phyloP scores from a whole-genome alignment of 441 rosid genomes.

The Dalechampia spathulata region DNA sequence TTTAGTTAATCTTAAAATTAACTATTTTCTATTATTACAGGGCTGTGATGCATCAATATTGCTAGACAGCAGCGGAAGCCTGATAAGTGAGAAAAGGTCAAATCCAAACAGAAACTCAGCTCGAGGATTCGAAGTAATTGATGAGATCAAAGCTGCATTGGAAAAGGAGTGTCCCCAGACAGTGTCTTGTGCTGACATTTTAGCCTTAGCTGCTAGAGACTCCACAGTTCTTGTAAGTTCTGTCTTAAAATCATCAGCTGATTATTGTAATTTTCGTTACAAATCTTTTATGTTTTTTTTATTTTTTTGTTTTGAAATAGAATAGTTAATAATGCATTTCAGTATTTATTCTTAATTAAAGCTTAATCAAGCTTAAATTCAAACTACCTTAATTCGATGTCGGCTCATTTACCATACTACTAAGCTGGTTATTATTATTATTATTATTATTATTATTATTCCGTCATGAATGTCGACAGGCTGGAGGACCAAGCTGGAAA shows the following conservation, averaged over 20 bases:
- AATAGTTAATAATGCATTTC: too few relatives aligned
- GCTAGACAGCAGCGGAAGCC: constrained; percentile 51
- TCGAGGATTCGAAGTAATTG: constrained; percentile 85
- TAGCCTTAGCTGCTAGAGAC: constrained; percentile 82
- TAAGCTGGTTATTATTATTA: too few relatives aligned
- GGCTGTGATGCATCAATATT: constrained; percentile 86
- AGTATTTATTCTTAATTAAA: too few relatives aligned
- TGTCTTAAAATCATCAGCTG: background rate
- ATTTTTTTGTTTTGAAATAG: too few relatives aligned
- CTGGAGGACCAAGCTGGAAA: constrained; percentile 88
- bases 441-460: too few relatives aligned
- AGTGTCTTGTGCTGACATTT: constrained; percentile 78
- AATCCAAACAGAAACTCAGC: constrained; percentile 68
- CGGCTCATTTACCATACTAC: too few relatives aligned
- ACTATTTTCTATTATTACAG: constrained; percentile 29
- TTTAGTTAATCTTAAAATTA: too few relatives aligned
- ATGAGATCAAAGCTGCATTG: constrained; percentile 60
- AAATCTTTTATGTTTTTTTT: too few relatives aligned
- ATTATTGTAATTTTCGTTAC: too few relatives aligned
- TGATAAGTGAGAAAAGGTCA: constrained; percentile 63
- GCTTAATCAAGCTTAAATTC: too few relatives aligned
- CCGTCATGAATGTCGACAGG: constrained; percentile 37
- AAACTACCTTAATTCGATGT: too few relatives aligned
- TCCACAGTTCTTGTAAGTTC: constrained; percentile 66
- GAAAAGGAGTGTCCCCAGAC: constrained; percentile 68